Evolutionary conservation across 345 rosid genomes (phyloP).

Genomic region (Stellera chamaejasme): DNA sequence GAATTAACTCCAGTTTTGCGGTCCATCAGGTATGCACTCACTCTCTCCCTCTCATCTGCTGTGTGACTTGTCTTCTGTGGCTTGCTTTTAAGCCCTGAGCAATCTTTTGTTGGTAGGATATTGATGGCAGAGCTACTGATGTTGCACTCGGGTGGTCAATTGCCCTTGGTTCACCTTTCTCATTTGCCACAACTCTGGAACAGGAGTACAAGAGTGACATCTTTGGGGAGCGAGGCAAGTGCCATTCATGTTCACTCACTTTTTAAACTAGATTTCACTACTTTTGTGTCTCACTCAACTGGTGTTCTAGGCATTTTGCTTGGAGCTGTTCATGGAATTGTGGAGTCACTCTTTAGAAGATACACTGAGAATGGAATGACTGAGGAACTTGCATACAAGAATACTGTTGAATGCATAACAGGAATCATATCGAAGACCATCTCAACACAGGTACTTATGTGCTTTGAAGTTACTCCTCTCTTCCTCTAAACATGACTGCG

Average conservation of each 20-base stretch:
- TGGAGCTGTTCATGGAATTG: conserved; percentile 87
- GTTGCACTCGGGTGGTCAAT: conserved; percentile 92
- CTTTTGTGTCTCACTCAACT: background rate
- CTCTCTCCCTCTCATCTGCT: background rate
- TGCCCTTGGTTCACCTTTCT: conserved; percentile 89
- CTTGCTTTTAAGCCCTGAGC: conserved; percentile 3
- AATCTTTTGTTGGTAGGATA: conserved; percentile 41
- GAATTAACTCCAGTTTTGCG: conserved; percentile 85
- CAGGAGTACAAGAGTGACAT: conserved; percentile 95
- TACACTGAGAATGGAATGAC: conserved; percentile 76
- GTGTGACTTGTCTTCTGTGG: background rate
- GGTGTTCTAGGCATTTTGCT: conserved; percentile 59
- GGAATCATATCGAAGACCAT: conserved; percentile 73
- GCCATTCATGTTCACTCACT: background rate
- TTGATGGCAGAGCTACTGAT: conserved; percentile 81
- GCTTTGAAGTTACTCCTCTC: background rate
- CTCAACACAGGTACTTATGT: conserved; percentile 56
- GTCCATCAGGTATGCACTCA: conserved; percentile 62
- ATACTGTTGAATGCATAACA: conserved; percentile 88
- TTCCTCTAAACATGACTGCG: background rate
- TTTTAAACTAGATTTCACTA: background rate
- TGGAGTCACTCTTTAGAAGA: conserved; percentile 71
- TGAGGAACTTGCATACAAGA: conserved; percentile 70
- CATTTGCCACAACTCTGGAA: conserved; percentile 85
- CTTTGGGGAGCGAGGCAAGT: conserved; percentile 86